Percentiles rank a stretch among this genome's conserved stretches.
Evolutionary conservation across 2,329 filamentous ascomycete species (phyloP).

Genomic region (Colletotrichum simmondsii): DNA sequence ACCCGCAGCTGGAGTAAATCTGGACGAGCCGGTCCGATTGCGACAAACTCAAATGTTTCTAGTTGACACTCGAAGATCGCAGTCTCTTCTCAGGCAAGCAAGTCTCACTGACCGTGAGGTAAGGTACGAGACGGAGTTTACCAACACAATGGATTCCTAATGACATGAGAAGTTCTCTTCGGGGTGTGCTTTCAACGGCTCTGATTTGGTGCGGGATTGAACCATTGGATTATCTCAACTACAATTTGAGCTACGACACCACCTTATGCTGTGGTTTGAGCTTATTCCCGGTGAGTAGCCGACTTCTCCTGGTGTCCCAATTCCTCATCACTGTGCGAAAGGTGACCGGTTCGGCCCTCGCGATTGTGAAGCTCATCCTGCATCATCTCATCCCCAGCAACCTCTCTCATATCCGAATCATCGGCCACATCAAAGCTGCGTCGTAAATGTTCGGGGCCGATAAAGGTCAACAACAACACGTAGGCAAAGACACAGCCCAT

Average conservation of each 20-base stretch:
- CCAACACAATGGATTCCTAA: too few relatives aligned
- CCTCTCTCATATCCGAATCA: slow-evolving; percentile 59
- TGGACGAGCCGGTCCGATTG: background rate
- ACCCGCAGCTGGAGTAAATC: background rate
- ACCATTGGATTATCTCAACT: too few relatives aligned
- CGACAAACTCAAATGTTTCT: background rate
- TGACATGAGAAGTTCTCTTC: too few relatives aligned
- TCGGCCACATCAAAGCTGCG: slow-evolving; percentile 62
- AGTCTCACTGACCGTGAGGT: background rate
- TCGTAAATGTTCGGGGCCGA: slow-evolving; percentile 68
- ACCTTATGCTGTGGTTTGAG: background rate
- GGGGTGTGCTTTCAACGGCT: too few relatives aligned
- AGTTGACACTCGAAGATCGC: background rate
- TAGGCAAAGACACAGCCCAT: slow-evolving; percentile 84
- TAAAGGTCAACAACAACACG: slow-evolving; percentile 68
- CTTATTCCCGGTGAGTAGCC: slow-evolving; percentile 26
- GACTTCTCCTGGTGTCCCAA: slow-evolving; percentile 30
- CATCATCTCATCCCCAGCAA: slow-evolving; percentile 52
- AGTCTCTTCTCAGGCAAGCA: too few relatives aligned
- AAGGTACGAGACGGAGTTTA: too few relatives aligned
- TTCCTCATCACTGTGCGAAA: slow-evolving; percentile 17
- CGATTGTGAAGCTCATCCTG: slow-evolving; percentile 17
- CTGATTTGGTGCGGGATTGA: too few relatives aligned
- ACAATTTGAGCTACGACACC: too few relatives aligned
- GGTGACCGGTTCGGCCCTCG: background rate